phyloP scores from a whole-genome alignment of 1,284 basidiomycete species.

The Ustilago hordei region DNA sequence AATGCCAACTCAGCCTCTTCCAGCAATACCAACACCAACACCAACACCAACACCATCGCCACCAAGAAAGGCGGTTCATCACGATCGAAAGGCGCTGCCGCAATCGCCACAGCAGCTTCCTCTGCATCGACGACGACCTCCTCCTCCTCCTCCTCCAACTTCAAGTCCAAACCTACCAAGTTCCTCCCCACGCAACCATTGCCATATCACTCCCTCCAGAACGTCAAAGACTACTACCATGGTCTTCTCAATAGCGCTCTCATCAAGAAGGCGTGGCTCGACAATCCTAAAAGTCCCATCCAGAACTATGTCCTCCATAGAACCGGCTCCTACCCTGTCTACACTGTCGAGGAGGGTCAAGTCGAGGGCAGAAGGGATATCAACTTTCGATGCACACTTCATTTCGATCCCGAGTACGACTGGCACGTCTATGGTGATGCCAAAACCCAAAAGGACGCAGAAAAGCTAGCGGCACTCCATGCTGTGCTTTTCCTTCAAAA shows the following conservation, averaged over 20 bases:
- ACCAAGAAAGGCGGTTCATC: constrained; percentile 16
- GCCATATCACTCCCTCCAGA: constrained; percentile 42
- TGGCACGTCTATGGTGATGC: constrained; percentile 76
- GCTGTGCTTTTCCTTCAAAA: constrained; percentile 55
- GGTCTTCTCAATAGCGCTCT: constrained; percentile 47
- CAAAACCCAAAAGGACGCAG: constrained; percentile 77
- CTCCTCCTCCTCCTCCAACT: constrained; percentile 19
- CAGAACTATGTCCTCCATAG: constrained; percentile 54
- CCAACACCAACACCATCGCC: not conserved
- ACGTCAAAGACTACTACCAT: constrained; percentile 53
- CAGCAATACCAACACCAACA: not conserved
- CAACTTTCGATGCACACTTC: constrained; percentile 49
- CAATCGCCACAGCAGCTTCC: not conserved
- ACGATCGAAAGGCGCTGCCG: constrained; percentile 16
- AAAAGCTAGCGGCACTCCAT: constrained; percentile 75
- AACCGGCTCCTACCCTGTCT: constrained; percentile 49
- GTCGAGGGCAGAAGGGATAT: constrained; percentile 52
- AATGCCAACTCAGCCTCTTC: constrained; percentile 17
- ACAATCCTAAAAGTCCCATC: constrained; percentile 63
- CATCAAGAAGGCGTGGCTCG: constrained; percentile 54
- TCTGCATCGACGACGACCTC: constrained; percentile 10
- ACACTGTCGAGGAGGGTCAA: constrained; percentile 49
- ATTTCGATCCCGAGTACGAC: constrained; percentile 49
- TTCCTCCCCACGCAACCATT: constrained; percentile 46
- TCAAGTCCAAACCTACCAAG: constrained; percentile 42